phyloP scores from a whole-genome alignment of 2,329 filamentous ascomycete species.

The Claviceps humidiphila region DNA sequence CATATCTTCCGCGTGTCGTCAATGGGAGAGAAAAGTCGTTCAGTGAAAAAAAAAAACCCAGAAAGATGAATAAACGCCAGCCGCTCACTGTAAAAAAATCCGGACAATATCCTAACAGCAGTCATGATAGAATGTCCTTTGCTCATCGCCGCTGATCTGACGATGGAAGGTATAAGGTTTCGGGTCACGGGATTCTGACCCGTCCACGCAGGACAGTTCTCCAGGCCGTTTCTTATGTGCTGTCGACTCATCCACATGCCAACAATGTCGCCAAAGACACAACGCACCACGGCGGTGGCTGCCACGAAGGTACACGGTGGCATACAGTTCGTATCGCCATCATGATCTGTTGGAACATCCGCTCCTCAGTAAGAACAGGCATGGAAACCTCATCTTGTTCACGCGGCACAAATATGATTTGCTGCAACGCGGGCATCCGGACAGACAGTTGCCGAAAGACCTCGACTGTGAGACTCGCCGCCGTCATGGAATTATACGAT shows the following conservation, averaged over 20 bases:
- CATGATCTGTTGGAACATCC: slow-evolving; percentile 24
- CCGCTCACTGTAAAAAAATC: background rate
- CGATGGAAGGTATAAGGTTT: background rate
- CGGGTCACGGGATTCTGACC: too few species aligned
- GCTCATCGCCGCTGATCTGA: background rate
- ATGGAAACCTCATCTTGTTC: slow-evolving; percentile 20
- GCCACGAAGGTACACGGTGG: slow-evolving; percentile 18
- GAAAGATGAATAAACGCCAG: background rate
- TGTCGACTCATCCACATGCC: slow-evolving; percentile 2
- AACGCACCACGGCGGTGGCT: slow-evolving; percentile 25
- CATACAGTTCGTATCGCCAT: slow-evolving; percentile 22
- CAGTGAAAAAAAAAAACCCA: background rate
- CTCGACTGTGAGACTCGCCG: slow-evolving; percentile 26
- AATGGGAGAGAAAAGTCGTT: background rate
- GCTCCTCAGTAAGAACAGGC: slow-evolving; percentile 18
- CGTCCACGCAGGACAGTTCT: too few species aligned
- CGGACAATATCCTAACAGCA: too few species aligned
- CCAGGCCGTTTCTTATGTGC: background rate
- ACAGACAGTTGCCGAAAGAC: slow-evolving; percentile 24
- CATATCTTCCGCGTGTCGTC: background rate
- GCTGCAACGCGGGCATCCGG: slow-evolving; percentile 26
- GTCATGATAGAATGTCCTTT: background rate
- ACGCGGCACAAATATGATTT: slow-evolving; percentile 31
- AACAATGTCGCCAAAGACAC: slow-evolving; percentile 11
- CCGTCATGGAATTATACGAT: slow-evolving; percentile 24